Conservation (phyloP, 169 alveolate genomes). For the Fabrea salina region DNA sequence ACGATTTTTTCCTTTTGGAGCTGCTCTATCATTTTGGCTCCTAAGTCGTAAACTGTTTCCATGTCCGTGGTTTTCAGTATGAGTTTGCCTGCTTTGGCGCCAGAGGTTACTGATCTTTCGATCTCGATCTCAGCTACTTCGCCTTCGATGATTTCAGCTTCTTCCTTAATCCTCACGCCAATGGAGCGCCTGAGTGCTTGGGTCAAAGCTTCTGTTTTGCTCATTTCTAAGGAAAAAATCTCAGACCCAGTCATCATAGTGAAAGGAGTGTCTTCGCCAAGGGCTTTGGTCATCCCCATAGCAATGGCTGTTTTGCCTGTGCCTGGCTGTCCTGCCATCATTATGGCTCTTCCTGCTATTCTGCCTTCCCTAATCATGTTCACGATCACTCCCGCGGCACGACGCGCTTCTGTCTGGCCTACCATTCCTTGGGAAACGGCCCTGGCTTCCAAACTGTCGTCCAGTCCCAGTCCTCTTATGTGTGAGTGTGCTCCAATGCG, state of each 20-base stretch:
- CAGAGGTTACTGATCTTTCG: slow-evolving; percentile 88
- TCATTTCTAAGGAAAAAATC: slow-evolving; percentile 96
- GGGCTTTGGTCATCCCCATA: slow-evolving; percentile 97
- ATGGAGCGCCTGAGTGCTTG: slow-evolving; percentile 97
- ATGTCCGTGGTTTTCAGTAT: slow-evolving; percentile 97
- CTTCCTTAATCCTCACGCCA: slow-evolving; percentile 98
- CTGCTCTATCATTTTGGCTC: slow-evolving; percentile 92
- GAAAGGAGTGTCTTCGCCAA: slow-evolving; percentile 97
- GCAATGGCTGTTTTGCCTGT: slow-evolving; percentile 99
- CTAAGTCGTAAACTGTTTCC: slow-evolving; percentile 98
- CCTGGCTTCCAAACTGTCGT: slow-evolving; percentile 93
- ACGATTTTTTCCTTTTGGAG: slow-evolving; percentile 82
- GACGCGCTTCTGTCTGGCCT: slow-evolving; percentile 93
- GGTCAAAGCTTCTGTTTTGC: slow-evolving; percentile 93
- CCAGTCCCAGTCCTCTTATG: slow-evolving; percentile 97
- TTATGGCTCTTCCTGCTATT: slow-evolving; percentile 98
- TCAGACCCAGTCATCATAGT: slow-evolving; percentile 98
- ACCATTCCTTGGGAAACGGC: slow-evolving; percentile 94
- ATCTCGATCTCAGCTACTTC: slow-evolving; percentile 99
- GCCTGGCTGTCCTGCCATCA: slow-evolving; percentile 99
- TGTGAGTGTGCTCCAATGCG: slow-evolving; percentile 98
- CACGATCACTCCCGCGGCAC: slow-evolving; percentile 95
- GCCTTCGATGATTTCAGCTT: slow-evolving; percentile 99
- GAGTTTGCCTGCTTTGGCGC: slow-evolving; percentile 92
- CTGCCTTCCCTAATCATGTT: slow-evolving; percentile 95